A percentile compares a stretch with the other conserved stretches of the same genome.
These are phyloP conservation scores for Leishmania mexicana DNA, from an alignment of 208 protist genomes.

Conservation along the genomic window DNA sequence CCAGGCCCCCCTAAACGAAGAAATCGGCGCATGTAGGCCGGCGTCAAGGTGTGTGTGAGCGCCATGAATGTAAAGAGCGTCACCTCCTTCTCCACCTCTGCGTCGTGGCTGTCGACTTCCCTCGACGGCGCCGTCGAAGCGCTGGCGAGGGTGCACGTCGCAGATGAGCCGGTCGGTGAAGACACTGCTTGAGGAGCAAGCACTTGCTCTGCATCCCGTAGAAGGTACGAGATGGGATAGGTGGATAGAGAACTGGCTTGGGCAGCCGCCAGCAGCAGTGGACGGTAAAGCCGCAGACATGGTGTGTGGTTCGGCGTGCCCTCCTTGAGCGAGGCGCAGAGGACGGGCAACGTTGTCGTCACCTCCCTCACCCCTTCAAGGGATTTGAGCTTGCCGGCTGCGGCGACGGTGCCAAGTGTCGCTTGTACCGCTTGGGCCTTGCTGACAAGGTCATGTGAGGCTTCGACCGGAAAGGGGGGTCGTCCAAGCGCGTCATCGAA, in stretches of 20 bases:
- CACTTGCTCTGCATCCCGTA: slow-evolving; percentile 40
- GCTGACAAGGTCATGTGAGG: slow-evolving; percentile 15
- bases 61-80: slow-evolving; percentile 55
- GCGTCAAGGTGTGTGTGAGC: slow-evolving; percentile 41
- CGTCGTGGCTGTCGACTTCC: background rate
- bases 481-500: slow-evolving; percentile 61
- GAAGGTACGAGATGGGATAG: slow-evolving; percentile 61
- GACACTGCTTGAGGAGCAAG: slow-evolving; percentile 9
- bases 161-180: background rate
- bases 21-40: slow-evolving; percentile 43
- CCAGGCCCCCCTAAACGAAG: slow-evolving; percentile 34
- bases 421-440: slow-evolving; percentile 28
- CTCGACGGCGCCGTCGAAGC: background rate
- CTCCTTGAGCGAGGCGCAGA: slow-evolving; percentile 63
- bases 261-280: slow-evolving; percentile 38
- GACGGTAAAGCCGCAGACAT: slow-evolving; percentile 50
- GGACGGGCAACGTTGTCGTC: slow-evolving; percentile 70
- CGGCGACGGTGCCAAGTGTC: slow-evolving; percentile 13
- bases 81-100: slow-evolving; percentile 30
- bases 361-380: slow-evolving; percentile 40
- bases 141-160: too few relatives aligned
- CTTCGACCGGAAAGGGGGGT: slow-evolving; percentile 62
- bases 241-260: slow-evolving; percentile 43
- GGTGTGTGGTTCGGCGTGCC: slow-evolving; percentile 49
- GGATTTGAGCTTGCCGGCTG: slow-evolving; percentile 21